Evolutionary conservation across 148 eudicot species (phyloP).

Genomic region (Simmondsia chinensis): DNA sequence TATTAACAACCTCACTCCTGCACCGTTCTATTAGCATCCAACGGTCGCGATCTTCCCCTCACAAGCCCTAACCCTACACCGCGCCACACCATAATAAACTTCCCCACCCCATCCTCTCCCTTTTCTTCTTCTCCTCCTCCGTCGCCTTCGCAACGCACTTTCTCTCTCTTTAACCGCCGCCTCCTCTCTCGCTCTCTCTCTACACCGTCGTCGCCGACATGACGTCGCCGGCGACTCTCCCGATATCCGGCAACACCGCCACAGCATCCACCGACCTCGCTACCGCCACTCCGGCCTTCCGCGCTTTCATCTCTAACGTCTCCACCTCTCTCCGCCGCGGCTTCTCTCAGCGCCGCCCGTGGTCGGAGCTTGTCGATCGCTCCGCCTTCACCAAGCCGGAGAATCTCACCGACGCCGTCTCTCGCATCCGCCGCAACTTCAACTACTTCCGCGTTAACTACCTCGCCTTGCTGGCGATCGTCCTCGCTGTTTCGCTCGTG

Average conservation of each 20-base stretch:
- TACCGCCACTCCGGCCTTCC: conserved; percentile 64
- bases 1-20: too few relatives aligned
- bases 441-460: conserved; percentile 71
- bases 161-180: neutral
- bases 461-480: conserved; percentile 26
- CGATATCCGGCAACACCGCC: conserved; percentile 20
- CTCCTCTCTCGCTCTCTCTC: neutral
- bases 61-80: too few relatives aligned
- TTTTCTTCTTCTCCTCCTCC: too few relatives aligned
- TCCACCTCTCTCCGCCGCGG: conserved; percentile 37
- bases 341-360: conserved; percentile 67
- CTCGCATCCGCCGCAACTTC: conserved; percentile 65
- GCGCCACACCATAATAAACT: too few relatives aligned
- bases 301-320: conserved; percentile 39
- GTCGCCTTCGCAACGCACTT: too few relatives aligned
- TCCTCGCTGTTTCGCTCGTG: conserved; percentile 58
- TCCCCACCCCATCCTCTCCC: too few relatives aligned
- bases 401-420: conserved; percentile 47
- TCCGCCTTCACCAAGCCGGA: conserved; percentile 61
- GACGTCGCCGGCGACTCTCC: conserved; percentile 47
- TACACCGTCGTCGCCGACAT: conserved; percentile 11
- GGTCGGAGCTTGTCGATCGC: conserved; percentile 62
- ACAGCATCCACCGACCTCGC: conserved; percentile 28
- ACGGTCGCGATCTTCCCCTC: too few relatives aligned
- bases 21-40: too few relatives aligned